Conservation (phyloP, 1,284 basidiomycete species). For the Boletus albobrunnescens region DNA sequence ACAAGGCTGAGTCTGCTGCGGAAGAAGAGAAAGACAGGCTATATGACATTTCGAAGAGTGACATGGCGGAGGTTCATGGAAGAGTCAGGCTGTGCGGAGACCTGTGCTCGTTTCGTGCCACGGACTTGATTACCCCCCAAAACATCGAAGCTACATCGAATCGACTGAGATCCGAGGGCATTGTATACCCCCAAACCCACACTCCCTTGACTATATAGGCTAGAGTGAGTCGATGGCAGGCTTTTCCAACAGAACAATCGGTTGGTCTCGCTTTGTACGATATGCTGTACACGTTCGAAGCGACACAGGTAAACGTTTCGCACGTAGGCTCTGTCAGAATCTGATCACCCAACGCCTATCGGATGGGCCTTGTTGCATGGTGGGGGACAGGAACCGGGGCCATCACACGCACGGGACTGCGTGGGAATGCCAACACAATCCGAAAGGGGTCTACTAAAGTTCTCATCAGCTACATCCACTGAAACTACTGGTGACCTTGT, state of each 20-base stretch:
- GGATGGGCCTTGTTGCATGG: too few species aligned
- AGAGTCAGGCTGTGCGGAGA: too few species aligned
- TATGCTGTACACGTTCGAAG: constrained; percentile 50
- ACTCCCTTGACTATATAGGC: too few species aligned
- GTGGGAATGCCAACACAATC: too few species aligned
- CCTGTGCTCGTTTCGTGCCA: constrained; percentile 10
- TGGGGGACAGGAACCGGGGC: too few species aligned
- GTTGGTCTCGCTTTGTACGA: constrained; percentile 33
- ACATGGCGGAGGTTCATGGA: not conserved
- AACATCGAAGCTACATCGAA: not conserved
- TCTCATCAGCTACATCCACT: too few species aligned
- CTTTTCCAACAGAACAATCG: constrained; percentile 59
- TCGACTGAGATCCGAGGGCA: not conserved
- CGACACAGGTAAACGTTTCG: constrained; percentile 33
- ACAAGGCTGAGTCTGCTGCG: constrained; percentile 5
- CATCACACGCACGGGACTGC: too few species aligned
- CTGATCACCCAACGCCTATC: too few species aligned
- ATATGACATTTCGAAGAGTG: too few species aligned
- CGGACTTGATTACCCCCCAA: constrained; percentile 10
- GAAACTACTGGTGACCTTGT: too few species aligned
- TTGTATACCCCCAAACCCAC: not conserved
- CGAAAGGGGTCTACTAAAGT: too few species aligned
- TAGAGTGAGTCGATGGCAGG: constrained; percentile 49
- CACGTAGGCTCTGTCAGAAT: constrained; percentile 44
- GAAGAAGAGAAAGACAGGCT: not conserved